Conservation (phyloP, 352 stramenopile species). For the Globisporangium parvum region DNA sequence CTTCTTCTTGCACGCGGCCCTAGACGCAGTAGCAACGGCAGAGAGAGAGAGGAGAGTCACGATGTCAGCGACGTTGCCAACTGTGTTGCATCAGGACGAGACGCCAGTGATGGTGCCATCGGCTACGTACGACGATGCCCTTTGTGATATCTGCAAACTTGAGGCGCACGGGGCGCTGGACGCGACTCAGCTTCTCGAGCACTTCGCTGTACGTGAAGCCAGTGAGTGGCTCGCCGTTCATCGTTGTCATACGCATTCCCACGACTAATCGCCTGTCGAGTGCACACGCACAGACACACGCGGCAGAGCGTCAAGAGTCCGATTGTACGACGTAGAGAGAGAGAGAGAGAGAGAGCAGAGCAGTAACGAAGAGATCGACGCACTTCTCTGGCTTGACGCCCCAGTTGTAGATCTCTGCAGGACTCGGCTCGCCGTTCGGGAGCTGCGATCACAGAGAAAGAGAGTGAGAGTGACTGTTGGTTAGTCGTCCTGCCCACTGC, state of each 20-base stretch:
- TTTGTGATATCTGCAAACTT: constrained; percentile 80
- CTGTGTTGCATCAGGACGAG: too few relatives aligned
- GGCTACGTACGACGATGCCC: constrained; percentile 62
- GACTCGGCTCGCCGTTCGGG: constrained; percentile 71
- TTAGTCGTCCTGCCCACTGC: neutral
- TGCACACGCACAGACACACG: neutral
- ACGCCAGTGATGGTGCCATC: neutral
- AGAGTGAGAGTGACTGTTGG: neutral
- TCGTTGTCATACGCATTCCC: constrained; percentile 80
- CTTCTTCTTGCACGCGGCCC: constrained; percentile 60
- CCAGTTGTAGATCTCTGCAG: constrained; percentile 89
- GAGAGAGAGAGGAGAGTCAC: neutral
- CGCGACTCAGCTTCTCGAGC: constrained; percentile 64
- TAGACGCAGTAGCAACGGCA: neutral
- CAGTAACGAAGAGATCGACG: neutral
- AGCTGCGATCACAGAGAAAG: constrained; percentile 23
- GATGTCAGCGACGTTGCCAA: too few relatives aligned
- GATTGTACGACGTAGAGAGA: neutral
- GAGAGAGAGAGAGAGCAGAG: too few relatives aligned
- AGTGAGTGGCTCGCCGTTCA: constrained; percentile 68
- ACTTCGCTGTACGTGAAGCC: constrained; percentile 80
- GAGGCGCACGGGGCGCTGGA: constrained; percentile 62
- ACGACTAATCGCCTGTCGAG: constrained; percentile 45
- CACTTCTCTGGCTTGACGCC: constrained; percentile 84
- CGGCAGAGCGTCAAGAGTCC: neutral